These are phyloP conservation scores for Ceratocystis colombiana DNA, from an alignment of 2,329 filamentous ascomycete genomes.

Conservation along the genomic window DNA sequence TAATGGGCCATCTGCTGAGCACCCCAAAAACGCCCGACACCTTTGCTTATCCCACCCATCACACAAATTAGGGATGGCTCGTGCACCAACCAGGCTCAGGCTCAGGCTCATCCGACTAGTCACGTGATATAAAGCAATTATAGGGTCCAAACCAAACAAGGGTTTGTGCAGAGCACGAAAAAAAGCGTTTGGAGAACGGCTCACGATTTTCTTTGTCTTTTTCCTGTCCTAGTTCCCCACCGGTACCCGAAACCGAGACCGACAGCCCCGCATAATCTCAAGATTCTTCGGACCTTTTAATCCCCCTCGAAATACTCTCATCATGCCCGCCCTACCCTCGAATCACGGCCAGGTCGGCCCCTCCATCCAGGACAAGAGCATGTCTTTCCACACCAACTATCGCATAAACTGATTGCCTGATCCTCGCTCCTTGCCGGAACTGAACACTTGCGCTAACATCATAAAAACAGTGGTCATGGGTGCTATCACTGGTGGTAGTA, in stretches of 20 bases:
- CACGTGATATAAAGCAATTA: not conserved
- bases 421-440: not conserved
- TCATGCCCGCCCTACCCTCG: conserved; percentile 37
- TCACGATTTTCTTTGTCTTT: not conserved
- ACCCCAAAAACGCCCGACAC: not conserved
- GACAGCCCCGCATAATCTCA: not conserved
- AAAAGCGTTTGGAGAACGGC: not conserved
- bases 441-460: conserved; percentile 16
- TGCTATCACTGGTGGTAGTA: conserved; percentile 96
- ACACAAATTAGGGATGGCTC: not conserved
- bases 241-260: too few relatives aligned
- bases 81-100: not conserved
- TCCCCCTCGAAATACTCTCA: not conserved
- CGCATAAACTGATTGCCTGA: too few relatives aligned
- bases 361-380: conserved; percentile 43
- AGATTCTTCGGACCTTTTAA: not conserved
- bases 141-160: not conserved
- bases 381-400: conserved; percentile 21
- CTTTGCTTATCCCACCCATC: not conserved
- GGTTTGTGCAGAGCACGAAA: not conserved
- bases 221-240: too few relatives aligned
- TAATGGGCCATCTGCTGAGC: too few relatives aligned
- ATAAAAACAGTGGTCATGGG: conserved; percentile 80
- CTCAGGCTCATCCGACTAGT: not conserved
- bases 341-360: conserved; percentile 31